Evolutionary conservation across 805 yeast genomes (phyloP).

Genomic region (Wickerhamomyces bisporus): DNA sequence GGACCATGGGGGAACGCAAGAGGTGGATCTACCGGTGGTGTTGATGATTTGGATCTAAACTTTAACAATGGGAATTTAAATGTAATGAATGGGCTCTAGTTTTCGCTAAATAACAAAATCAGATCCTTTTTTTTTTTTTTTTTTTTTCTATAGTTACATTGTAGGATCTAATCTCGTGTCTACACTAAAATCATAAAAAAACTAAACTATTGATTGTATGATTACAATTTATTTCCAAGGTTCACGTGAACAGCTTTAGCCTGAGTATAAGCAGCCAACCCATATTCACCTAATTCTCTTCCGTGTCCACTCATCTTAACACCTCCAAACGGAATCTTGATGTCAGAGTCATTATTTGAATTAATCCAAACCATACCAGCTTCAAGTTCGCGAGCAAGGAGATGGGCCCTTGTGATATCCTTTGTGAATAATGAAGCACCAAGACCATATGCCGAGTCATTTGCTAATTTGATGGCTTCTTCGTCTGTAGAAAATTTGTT

Average conservation of each 20-base stretch:
- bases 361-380: slow-evolving; percentile 55
- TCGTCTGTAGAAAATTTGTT: slow-evolving; percentile 38
- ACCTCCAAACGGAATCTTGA: slow-evolving; percentile 64
- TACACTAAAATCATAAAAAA: no score
- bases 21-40: neutral
- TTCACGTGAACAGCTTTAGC: slow-evolving; percentile 71
- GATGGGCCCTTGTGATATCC: slow-evolving; percentile 34
- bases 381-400: slow-evolving; percentile 35
- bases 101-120: no score
- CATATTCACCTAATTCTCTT: slow-evolving; percentile 63
- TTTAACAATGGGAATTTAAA: slow-evolving; percentile 6
- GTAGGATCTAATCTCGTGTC: no score
- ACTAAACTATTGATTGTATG: no score
- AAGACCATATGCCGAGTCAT: slow-evolving; percentile 40
- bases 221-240: slow-evolving; percentile 34
- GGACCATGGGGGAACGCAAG: neutral
- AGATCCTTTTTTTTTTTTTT: no score
- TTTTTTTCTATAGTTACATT: no score
- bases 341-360: slow-evolving; percentile 51
- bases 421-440: slow-evolving; percentile 42
- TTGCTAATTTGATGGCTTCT: slow-evolving; percentile 39
- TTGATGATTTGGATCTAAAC: slow-evolving; percentile 9
- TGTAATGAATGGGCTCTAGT: slow-evolving; percentile 13
- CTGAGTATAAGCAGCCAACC: slow-evolving; percentile 56
- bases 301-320: slow-evolving; percentile 64